Percentiles rank a stretch among this genome's conserved stretches.
These are phyloP conservation scores for Aspergillus niger DNA, from an alignment of 2,329 filamentous ascomycete genomes.

Conservation along the genomic window DNA sequence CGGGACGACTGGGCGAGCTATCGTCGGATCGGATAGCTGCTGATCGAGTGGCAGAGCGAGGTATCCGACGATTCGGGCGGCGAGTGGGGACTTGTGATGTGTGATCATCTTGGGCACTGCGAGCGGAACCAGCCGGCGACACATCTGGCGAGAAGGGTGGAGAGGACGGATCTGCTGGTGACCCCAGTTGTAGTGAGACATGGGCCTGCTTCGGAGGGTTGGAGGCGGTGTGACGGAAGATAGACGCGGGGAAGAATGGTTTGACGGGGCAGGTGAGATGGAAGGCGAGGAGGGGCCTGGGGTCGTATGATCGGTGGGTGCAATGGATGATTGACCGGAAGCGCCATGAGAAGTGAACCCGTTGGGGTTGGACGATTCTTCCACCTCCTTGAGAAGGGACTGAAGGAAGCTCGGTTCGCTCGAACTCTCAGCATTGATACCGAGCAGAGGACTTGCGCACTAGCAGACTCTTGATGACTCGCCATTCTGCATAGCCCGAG, in stretches of 20 bases:
- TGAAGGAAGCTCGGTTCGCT: constrained; percentile 78
- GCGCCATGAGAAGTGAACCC: constrained; percentile 33
- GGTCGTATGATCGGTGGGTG: constrained; percentile 38
- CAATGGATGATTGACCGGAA: constrained; percentile 39
- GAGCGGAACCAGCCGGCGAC: constrained; percentile 62
- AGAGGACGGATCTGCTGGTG: constrained; percentile 33
- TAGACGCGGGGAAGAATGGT: constrained; percentile 42
- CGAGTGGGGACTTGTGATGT: constrained; percentile 16
- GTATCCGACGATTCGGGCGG: constrained; percentile 28
- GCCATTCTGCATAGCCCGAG: constrained; percentile 46
- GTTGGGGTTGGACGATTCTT: constrained; percentile 51
- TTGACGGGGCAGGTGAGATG: constrained; percentile 44
- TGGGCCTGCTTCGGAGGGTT: constrained; percentile 33
- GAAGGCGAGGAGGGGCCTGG: constrained; percentile 46
- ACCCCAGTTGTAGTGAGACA: constrained; percentile 39
- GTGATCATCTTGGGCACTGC: constrained; percentile 23
- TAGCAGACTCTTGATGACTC: constrained; percentile 42
- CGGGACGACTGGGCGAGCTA: constrained; percentile 65
- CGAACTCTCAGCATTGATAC: constrained; percentile 39
- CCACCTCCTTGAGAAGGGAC: constrained; percentile 84
- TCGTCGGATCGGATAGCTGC: constrained; percentile 55
- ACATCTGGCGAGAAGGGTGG: constrained; percentile 68
- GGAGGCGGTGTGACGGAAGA: constrained; percentile 44
- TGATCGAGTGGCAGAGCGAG: constrained; percentile 24
- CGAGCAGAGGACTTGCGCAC: constrained; percentile 34